Percentiles rank a stretch among this genome's conserved stretches.
Conservation (phyloP, 2,329 filamentous ascomycete genomes). For the Ophiostoma perfectum region DNA sequence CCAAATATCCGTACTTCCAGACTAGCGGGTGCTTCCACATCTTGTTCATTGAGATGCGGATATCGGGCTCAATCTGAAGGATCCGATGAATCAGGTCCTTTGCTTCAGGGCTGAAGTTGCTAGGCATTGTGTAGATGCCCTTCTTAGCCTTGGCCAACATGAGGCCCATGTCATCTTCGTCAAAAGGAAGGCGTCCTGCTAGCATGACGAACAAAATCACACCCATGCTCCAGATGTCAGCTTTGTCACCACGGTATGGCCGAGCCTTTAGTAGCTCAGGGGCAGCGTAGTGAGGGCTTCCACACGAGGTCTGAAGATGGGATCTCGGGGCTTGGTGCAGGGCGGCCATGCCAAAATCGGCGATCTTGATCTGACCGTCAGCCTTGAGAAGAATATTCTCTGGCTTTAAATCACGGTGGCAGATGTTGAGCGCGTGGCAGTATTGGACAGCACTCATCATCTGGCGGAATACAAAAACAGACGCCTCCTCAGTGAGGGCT, state of each 20-base stretch:
- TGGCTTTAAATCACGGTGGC: slow-evolving; percentile 91
- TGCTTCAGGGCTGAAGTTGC: slow-evolving; percentile 60
- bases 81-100: slow-evolving; percentile 74
- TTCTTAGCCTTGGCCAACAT: slow-evolving; percentile 59
- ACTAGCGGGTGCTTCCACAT: slow-evolving; percentile 88
- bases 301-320: slow-evolving; percentile 81
- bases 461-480: slow-evolving; percentile 82
- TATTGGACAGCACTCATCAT: slow-evolving; percentile 89
- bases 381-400: slow-evolving; percentile 89
- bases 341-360: slow-evolving; percentile 97
- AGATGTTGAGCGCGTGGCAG: slow-evolving; percentile 91
- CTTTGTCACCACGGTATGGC: slow-evolving; percentile 75
- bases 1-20: slow-evolving; percentile 72
- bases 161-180: slow-evolving; percentile 56
- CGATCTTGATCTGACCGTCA: slow-evolving; percentile 77
- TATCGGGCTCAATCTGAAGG: slow-evolving; percentile 69
- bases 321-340: slow-evolving; percentile 74
- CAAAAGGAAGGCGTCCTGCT: slow-evolving; percentile 77
- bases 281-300: slow-evolving; percentile 93
- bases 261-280: slow-evolving; percentile 78
- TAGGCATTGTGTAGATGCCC: slow-evolving; percentile 57
- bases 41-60: slow-evolving; percentile 70
- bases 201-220: slow-evolving; percentile 87
- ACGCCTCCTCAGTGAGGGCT: slow-evolving; percentile 70
- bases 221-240: slow-evolving; percentile 92